These are phyloP conservation scores for Chaetomium sp. DNA, from an alignment of 2,329 filamentous ascomycete genomes.

Conservation along the genomic window DNA sequence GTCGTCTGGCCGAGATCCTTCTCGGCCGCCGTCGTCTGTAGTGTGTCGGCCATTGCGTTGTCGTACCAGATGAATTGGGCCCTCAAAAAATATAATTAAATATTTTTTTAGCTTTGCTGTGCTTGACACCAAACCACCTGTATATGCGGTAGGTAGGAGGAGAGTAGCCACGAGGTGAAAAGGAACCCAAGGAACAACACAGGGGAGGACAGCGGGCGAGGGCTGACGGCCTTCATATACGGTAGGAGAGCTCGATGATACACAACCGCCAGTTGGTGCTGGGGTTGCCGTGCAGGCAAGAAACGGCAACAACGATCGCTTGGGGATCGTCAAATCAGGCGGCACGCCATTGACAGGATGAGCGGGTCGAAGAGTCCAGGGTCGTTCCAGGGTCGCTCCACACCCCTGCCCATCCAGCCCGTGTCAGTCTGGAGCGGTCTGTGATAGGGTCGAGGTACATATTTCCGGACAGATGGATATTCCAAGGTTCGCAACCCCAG, in stretches of 20 bases:
- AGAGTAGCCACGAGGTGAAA: background rate
- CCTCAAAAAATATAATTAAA: background rate
- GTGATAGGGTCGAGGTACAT: conserved; percentile 23
- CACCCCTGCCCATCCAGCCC: conserved; percentile 9
- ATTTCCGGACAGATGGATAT: conserved; percentile 25
- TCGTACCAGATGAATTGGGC: background rate
- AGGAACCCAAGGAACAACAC: conserved; percentile 5
- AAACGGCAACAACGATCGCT: conserved; percentile 20
- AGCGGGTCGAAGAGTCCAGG: conserved; percentile 17
- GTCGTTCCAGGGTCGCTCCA: conserved; percentile 3
- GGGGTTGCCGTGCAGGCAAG: conserved; percentile 19
- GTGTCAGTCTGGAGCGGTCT: conserved; percentile 19
- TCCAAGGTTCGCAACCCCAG: conserved; percentile 4
- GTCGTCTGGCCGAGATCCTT: conserved; percentile 32
- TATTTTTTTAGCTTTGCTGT: background rate
- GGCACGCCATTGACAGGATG: conserved; percentile 1
- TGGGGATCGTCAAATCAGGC: conserved; percentile 26
- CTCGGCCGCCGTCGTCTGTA: conserved; percentile 18
- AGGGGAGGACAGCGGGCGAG: background rate
- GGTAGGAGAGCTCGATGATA: background rate
- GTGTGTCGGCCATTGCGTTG: conserved; percentile 28
- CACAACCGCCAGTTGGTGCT: conserved; percentile 19
- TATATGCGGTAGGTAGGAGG: background rate
- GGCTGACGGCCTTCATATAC: conserved; percentile 23
- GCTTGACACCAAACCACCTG: background rate